phyloP scores from a whole-genome alignment of 1,284 basidiomycete genomes.

The Trichosporon ovoides region DNA sequence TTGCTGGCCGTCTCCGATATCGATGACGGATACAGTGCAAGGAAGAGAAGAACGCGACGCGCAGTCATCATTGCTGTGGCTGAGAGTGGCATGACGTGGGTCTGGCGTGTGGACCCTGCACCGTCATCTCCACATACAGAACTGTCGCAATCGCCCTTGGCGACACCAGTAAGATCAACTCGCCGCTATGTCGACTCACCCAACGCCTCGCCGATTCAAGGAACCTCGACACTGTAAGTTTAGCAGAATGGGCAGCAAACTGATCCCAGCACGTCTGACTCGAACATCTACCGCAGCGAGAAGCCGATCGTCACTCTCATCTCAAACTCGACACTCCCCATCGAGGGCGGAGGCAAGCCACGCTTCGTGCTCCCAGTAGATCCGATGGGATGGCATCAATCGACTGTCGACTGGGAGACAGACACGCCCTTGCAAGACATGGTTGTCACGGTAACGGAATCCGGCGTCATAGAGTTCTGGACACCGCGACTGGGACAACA shows the following conservation, averaged over 20 bases:
- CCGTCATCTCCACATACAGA: slow-evolving; percentile 17
- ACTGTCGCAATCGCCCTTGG: slow-evolving; percentile 3
- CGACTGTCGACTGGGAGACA: slow-evolving; percentile 50
- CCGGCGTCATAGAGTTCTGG: slow-evolving; percentile 78
- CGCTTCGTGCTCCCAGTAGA: slow-evolving; percentile 64
- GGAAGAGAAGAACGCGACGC: slow-evolving; percentile 31
- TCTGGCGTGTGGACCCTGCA: slow-evolving; percentile 39
- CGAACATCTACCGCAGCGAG: slow-evolving; percentile 20
- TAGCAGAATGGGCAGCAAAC: neutral
- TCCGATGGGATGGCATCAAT: slow-evolving; percentile 73
- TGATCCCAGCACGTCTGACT: neutral
- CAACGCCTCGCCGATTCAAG: slow-evolving; percentile 30
- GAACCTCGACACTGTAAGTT: neutral
- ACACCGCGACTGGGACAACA: slow-evolving; percentile 55
- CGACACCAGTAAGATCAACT: neutral
- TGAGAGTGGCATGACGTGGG: slow-evolving; percentile 37
- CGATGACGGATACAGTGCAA: slow-evolving; percentile 42
- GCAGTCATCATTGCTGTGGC: slow-evolving; percentile 44
- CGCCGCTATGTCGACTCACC: neutral
- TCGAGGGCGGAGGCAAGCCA: slow-evolving; percentile 23
- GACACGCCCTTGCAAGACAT: slow-evolving; percentile 57
- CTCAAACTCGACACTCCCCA: slow-evolving; percentile 35
- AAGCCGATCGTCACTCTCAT: slow-evolving; percentile 31
- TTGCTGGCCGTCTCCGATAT: slow-evolving; percentile 46
- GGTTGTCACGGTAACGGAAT: slow-evolving; percentile 67